phyloP scores from a whole-genome alignment of 495 filamentous ascomycete genomes.

The Evansstolkia leycettana region DNA sequence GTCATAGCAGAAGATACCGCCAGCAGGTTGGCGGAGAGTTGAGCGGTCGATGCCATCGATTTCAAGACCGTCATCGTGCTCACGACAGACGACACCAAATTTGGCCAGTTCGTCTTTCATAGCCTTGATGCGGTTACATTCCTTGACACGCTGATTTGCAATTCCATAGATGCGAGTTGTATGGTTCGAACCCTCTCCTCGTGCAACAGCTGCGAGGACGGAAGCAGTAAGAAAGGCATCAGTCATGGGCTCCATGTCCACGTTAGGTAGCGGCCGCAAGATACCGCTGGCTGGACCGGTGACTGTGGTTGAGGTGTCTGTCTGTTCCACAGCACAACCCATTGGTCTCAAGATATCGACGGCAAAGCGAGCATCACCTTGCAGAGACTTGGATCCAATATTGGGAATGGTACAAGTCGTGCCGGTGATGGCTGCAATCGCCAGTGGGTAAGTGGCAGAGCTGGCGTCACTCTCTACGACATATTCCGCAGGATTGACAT shows the following conservation, averaged over 20 bases:
- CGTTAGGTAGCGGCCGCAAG: conserved; percentile 56
- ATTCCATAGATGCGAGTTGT: conserved; percentile 86
- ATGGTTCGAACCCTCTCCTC: conserved; percentile 34
- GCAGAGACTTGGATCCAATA: conserved; percentile 81
- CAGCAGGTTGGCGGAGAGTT: conserved; percentile 46
- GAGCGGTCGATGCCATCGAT: conserved; percentile 56
- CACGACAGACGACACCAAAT: conserved; percentile 77
- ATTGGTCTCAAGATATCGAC: conserved; percentile 83
- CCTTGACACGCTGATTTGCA: conserved; percentile 97
- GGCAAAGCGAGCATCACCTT: conserved; percentile 93
- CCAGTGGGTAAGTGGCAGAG: conserved; percentile 92
- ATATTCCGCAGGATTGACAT: conserved; percentile 78
- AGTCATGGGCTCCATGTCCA: conserved; percentile 99
- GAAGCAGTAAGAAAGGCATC: conserved; percentile 95
- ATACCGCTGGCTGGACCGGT: conserved; percentile 67
- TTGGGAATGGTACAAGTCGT: conserved; percentile 93
- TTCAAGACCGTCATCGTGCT: conserved; percentile 87
- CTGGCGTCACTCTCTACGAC: conserved; percentile 94
- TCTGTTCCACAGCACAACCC: conserved; percentile 86
- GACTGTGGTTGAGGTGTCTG: conserved; percentile 78
- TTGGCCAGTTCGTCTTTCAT: conserved; percentile 97
- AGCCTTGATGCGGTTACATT: conserved; percentile 91
- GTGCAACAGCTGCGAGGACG: conserved; percentile 85
- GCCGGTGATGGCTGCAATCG: conserved; percentile 87
- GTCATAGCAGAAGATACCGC: conserved; percentile 85